Evolutionary conservation across 257 asterid genomes (phyloP), one percentile per base, ranked within the genome.

Genomic region (Gynochthodes officinalis): DNA sequence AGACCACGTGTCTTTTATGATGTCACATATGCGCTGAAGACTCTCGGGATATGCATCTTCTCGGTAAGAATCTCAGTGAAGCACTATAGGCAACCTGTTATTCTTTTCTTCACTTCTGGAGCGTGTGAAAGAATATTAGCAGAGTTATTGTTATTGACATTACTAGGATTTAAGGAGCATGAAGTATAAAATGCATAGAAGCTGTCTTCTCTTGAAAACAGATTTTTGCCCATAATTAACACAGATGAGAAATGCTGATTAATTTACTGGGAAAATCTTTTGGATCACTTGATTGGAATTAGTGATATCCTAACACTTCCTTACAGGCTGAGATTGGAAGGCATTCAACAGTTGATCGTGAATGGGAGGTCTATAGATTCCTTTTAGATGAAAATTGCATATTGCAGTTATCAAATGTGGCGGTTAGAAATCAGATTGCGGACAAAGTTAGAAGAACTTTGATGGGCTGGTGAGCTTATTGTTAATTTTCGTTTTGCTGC

Each of bases 1-100:
- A 89, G 98, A 57, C 95, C 98, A 21, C 80, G 89, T 64, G 96
- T 93, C 71, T 93, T 93, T 77, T 90, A 81, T 71, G 96, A 93
- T 73, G 92, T 85, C 23, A 93, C 97, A 37, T 81, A 73, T 65
- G 82, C 95, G 53, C 82, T 90, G 15, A 93, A 90, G 83, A 79
- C 75, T 49, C 89, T 90, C 8, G 93, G 88, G 64, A 85, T 90
- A 81, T 90, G 96, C 81, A 76, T 89, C 63, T 90, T 90, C 82
- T 83, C 86, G 80, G 97, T 90, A 84, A 87, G 88, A 28, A 54
- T 10, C 52, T n/a, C 23, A 44, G 12, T 32, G 14, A 18, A 43
- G 46, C 18, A 15, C 35, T 13, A 19, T 4, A 15, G 46, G 15
- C 53, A 39, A 52, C 63, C 43, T 19, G 7, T 73, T 37, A 19